Evolutionary conservation across 2,329 filamentous ascomycete genomes (phyloP).

Genomic region (Phyllosticta citriasiana): DNA sequence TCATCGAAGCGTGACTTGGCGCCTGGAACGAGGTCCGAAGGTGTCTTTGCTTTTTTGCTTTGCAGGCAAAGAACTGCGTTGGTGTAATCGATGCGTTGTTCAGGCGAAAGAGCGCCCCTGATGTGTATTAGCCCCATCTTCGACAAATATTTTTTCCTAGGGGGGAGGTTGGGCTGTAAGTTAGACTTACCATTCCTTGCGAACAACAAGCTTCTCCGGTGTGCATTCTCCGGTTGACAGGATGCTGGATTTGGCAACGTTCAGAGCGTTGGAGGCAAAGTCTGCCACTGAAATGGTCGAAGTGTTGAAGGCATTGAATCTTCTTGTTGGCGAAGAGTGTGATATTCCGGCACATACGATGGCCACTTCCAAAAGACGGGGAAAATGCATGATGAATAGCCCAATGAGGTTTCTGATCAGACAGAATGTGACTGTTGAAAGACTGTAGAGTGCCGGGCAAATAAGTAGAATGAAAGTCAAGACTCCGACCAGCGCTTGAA

Average conservation of each 20-base stretch:
- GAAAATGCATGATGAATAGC: background rate
- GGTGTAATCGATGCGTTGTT: conserved; percentile 26
- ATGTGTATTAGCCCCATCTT: background rate
- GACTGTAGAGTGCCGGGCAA: background rate
- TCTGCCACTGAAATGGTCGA: background rate
- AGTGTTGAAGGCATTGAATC: background rate
- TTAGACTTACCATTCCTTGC: conserved; percentile 3
- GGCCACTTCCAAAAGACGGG: background rate
- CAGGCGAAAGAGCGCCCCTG: conserved; percentile 1
- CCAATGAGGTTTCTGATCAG: background rate
- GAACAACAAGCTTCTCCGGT: conserved; percentile 3
- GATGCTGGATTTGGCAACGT: background rate
- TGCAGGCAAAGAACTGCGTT: conserved; percentile 26
- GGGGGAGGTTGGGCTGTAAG: background rate
- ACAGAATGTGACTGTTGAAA: background rate
- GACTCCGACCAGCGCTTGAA: background rate
- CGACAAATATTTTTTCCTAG: background rate
- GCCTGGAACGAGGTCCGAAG: conserved; percentile 19
- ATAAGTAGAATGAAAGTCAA: background rate
- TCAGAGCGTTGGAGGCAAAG: background rate
- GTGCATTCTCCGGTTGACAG: background rate
- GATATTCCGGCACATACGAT: background rate
- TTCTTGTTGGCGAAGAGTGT: background rate
- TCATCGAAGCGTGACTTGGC: conserved; percentile 27
- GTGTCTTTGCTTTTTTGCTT: conserved; percentile 22